Evolutionary conservation across 2,329 filamentous ascomycete species (phyloP), one percentile per base, ranked within the genome.

Genomic region (Colletotrichum sp.): DNA sequence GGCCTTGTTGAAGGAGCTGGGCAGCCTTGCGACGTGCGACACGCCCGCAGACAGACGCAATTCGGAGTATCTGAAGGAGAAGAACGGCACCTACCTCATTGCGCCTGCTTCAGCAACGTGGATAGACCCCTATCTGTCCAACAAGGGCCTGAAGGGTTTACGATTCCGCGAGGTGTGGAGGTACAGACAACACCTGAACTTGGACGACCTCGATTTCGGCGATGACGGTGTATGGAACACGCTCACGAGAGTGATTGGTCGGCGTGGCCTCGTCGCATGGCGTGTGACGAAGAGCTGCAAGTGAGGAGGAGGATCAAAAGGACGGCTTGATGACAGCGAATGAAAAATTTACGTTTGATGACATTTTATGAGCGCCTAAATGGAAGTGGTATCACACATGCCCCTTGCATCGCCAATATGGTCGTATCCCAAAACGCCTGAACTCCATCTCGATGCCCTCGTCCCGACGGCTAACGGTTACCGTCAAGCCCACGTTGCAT

Each of bases 161-260:
- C 85, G 89, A 36, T 93, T 96, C 79, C 88, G 92, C 74, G 91
- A 95, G 82, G 90, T 95, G 5, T 96, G 94, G 93, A 89, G 89
- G 75, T 89, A 95, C 80, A 86, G 84, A 63, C 87, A 89, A 71
- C 95, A 96, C 83, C 84, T 96, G 39, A 96, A 95, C 80, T 85
- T 96, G 57, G 95, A 96, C 83, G 95, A 96, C 84, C 86, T 96
- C 81, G 94, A 96, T 81, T 95, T 95, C 86, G 93, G 87, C 3
- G 92, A 94, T 76, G 94, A 96, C 79, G 95, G 95, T 7, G 87
- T 96, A 67, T 93, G 92, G 93, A 87, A 90, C 76, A 96, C 95
- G 9, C 83, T 96, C 61, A 86, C 88, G 43, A 87, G 94, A 78
- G 93, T 96, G 6, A 85, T 95, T 78, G 92, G 92, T 48, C 87